Evolutionary conservation across 1,139 yeast genomes (phyloP).

Genomic region (Pneumocystis jirovecii): DNA sequence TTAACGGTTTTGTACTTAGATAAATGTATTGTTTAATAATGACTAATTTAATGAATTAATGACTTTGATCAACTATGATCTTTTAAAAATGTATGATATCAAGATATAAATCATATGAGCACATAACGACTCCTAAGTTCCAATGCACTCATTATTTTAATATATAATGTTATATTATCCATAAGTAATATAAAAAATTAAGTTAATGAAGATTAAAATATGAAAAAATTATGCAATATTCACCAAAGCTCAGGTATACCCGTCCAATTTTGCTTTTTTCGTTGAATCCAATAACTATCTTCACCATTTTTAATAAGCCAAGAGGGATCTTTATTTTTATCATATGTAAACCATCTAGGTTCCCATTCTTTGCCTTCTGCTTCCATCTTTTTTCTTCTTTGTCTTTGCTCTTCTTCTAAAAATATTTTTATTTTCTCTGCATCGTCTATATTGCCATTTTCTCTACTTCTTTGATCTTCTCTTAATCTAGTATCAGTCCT

Average conservation of each 20-base stretch:
- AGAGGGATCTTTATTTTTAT: conserved; percentile 16
- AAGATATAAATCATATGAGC: background rate
- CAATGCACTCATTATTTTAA: background rate
- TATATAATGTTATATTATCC: background rate
- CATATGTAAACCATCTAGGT: conserved; percentile 51
- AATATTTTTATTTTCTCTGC: conserved; percentile 59
- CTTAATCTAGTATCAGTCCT: conserved; percentile 87
- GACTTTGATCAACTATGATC: background rate
- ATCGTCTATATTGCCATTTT: conserved; percentile 73
- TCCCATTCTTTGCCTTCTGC: conserved; percentile 31
- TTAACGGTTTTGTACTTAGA: background rate
- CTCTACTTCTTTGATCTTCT: conserved; percentile 98
- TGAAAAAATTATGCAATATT: background rate
- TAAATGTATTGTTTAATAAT: background rate
- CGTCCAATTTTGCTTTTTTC: conserved; percentile 4
- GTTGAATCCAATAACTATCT: conserved; percentile 12
- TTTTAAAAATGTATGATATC: background rate
- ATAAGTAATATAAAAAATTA: background rate
- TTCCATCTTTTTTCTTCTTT: conserved; percentile 48
- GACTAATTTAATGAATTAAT: background rate
- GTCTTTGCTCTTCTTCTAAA: conserved; percentile 70
- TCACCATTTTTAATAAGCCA: conserved; percentile 10
- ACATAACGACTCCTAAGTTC: background rate
- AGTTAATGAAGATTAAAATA: background rate
- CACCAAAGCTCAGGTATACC: background rate